phyloP scores from a whole-genome alignment of 1,284 basidiomycete genomes.

The Rhizoctonia solani region DNA sequence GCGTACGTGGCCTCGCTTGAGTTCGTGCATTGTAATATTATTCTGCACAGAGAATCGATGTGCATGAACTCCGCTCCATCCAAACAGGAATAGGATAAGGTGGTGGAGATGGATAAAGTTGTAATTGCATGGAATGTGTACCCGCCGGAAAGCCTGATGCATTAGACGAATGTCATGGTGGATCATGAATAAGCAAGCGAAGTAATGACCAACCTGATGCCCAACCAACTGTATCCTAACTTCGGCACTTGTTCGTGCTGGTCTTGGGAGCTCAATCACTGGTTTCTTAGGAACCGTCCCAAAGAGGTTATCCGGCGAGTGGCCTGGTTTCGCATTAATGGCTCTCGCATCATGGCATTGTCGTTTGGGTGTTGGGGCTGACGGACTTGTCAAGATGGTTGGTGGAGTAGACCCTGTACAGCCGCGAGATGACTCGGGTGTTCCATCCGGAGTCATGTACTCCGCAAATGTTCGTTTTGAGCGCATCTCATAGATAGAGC shows the following conservation, averaged over 20 bases:
- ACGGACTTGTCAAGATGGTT: background rate
- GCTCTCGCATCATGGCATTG: conserved; percentile 34
- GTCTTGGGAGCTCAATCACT: conserved; percentile 3
- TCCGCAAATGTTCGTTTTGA: conserved; percentile 27
- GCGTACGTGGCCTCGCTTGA: conserved; percentile 12
- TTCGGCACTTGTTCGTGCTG: conserved; percentile 28
- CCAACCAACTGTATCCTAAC: conserved; percentile 27
- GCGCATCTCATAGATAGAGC: conserved; percentile 13
- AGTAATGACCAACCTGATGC: conserved; percentile 4
- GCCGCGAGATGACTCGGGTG: conserved; percentile 9
- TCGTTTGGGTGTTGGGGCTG: conserved; percentile 27
- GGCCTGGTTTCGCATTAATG: conserved; percentile 25
- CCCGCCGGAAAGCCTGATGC: conserved; percentile 56
- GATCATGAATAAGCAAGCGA: background rate
- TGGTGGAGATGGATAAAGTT: conserved; percentile 67
- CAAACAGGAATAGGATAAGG: conserved; percentile 66
- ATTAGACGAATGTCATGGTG: background rate
- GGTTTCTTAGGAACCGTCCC: conserved; percentile 31
- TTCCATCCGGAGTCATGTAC: conserved; percentile 32
- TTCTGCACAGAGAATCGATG: conserved; percentile 27
- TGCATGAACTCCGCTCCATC: conserved; percentile 46
- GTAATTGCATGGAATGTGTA: conserved; percentile 70
- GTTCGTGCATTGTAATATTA: conserved; percentile 24
- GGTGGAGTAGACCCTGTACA: conserved; percentile 14
- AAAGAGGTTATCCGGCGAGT: conserved; percentile 26